phyloP scores from a whole-genome alignment of 1,284 basidiomycete species.

The Thelephora terrestris region DNA sequence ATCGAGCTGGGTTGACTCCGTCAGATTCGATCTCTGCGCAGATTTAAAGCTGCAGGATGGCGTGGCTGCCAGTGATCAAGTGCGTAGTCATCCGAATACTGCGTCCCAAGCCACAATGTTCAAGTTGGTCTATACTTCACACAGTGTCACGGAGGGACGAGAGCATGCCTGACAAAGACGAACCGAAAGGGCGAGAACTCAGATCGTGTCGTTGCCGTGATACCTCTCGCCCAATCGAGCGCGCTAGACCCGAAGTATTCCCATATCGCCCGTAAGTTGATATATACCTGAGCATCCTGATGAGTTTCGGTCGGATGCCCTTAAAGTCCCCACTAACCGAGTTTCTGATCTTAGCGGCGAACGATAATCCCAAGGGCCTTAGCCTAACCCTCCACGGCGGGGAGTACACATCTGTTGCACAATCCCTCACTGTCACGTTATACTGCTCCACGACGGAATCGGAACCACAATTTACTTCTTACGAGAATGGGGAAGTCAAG shows the following conservation, averaged over 20 bases:
- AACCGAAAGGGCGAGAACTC: conserved; percentile 44
- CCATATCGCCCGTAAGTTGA: background rate
- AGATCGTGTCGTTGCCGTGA: conserved; percentile 54
- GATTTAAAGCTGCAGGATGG: conserved; percentile 39
- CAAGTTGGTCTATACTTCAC: conserved; percentile 6
- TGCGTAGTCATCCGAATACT: conserved; percentile 23
- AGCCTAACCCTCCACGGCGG: conserved; percentile 50
- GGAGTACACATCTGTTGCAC: conserved; percentile 39
- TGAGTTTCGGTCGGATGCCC: conserved; percentile 5
- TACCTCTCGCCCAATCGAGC: conserved; percentile 48
- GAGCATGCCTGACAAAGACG: conserved; percentile 59
- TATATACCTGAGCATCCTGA: background rate
- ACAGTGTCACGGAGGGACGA: conserved; percentile 58
- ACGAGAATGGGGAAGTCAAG: conserved; percentile 42
- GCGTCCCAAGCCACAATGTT: conserved; percentile 5
- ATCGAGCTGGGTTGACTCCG: conserved; percentile 24
- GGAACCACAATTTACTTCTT: conserved; percentile 45
- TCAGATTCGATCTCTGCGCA: conserved; percentile 42
- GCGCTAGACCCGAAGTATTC: conserved; percentile 18
- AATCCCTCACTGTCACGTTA: conserved; percentile 51
- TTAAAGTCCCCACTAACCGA: conserved; percentile 5
- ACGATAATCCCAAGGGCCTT: conserved; percentile 31
- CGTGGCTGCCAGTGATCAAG: conserved; percentile 55
- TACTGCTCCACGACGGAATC: conserved; percentile 39
- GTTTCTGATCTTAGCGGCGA: conserved; percentile 26